phyloP scores from a whole-genome alignment of 2,329 filamentous ascomycete species.

The Ophiostoma sp. region DNA sequence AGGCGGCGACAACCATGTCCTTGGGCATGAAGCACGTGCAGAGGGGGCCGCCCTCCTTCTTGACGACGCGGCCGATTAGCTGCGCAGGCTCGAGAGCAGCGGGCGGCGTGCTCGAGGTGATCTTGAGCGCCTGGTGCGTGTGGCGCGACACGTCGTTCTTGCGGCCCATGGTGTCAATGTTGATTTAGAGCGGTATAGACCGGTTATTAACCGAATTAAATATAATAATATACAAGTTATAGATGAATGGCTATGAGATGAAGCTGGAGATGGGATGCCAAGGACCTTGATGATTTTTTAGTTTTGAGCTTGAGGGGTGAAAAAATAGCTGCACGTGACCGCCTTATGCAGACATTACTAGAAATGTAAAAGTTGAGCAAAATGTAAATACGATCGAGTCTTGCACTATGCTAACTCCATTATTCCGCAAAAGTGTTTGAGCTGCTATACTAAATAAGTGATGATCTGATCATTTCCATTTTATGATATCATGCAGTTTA shows the following conservation, averaged over 20 bases:
- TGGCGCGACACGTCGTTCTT: constrained; percentile 56
- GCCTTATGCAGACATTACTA: no score
- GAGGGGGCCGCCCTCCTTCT: constrained; percentile 33
- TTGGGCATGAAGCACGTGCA: constrained; percentile 15
- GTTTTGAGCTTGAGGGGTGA: not conserved
- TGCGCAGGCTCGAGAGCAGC: constrained; percentile 55
- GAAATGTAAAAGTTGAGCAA: not conserved
- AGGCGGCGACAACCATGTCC: constrained; percentile 1
- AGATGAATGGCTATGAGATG: not conserved
- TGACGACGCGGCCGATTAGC: constrained; percentile 69
- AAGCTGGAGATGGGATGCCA: not conserved
- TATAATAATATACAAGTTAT: not conserved
- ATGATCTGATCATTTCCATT: no score
- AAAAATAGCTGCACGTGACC: constrained; percentile 11
- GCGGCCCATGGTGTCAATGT: constrained; percentile 52
- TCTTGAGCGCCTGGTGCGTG: constrained; percentile 70
- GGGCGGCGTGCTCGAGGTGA: constrained; percentile 57
- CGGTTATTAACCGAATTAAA: not conserved
- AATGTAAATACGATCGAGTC: not conserved
- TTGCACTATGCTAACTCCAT: no score
- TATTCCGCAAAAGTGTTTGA: no score
- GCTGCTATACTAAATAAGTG: no score
- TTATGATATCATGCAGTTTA: no score
- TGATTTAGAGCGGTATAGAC: not conserved
- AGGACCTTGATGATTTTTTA: not conserved